Conservation (phyloP, 768 basidiomycete species). For the Gautieria morchelliformis region DNA sequence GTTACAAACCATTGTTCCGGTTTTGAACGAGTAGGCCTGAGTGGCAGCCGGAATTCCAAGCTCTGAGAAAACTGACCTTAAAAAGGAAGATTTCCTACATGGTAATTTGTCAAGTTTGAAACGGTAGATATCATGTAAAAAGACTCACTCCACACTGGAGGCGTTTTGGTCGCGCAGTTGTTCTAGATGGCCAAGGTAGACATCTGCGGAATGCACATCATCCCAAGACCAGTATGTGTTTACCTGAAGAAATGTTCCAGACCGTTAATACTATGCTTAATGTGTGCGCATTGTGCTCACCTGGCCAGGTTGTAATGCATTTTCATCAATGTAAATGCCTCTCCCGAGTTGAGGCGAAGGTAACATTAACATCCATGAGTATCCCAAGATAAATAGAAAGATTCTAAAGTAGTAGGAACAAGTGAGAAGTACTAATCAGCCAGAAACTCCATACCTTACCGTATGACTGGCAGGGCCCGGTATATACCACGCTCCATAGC, state of each 20-base stretch:
- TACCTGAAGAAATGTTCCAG: conserved; percentile 41
- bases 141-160: conserved; percentile 60
- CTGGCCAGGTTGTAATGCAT: conserved; percentile 89
- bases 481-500: conserved; percentile 26
- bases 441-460: neutral
- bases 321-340: conserved; percentile 84
- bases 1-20: conserved; percentile 37
- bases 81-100: conserved; percentile 52
- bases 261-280: neutral
- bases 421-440: neutral
- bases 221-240: conserved; percentile 88
- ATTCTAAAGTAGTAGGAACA: conserved; percentile 29
- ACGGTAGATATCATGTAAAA: neutral
- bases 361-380: conserved; percentile 76
- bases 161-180: conserved; percentile 50
- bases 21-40: conserved; percentile 55
- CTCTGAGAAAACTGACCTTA: conserved; percentile 58
- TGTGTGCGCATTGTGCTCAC: conserved; percentile 30
- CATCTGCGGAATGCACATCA: conserved; percentile 81
- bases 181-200: conserved; percentile 66
- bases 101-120: neutral
- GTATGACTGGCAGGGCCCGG: conserved; percentile 18
- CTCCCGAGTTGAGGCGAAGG: conserved; percentile 58
- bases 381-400: conserved; percentile 51
- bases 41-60: conserved; percentile 63